A percentile compares a stretch with the other conserved stretches of the same genome.
These are phyloP conservation scores for Aspergillus versicolor DNA, from an alignment of 2,329 filamentous ascomycete species.

Conservation along the genomic window DNA sequence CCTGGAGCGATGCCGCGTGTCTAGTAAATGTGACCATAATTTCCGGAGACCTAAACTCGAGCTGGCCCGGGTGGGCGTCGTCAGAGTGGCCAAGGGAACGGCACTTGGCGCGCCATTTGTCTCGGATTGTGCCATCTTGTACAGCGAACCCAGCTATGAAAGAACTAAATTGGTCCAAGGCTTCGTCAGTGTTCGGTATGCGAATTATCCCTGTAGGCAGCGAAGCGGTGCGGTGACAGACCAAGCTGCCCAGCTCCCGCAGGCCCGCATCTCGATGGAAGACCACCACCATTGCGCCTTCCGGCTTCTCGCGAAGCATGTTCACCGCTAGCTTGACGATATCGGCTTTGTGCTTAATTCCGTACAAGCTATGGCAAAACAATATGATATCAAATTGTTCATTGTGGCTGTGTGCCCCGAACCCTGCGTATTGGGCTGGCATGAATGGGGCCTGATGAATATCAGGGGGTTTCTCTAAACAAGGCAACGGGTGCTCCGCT, in stretches of 20 bases:
- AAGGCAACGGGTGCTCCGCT: constrained; percentile 17
- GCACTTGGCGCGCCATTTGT: constrained; percentile 55
- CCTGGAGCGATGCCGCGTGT: constrained; percentile 44
- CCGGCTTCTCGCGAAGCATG: constrained; percentile 44
- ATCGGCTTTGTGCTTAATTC: constrained; percentile 50
- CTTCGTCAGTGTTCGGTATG: constrained; percentile 47
- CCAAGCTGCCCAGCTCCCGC: constrained; percentile 47
- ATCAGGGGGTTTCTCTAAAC: constrained; percentile 3
- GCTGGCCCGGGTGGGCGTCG: constrained; percentile 36
- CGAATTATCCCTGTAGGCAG: constrained; percentile 47
- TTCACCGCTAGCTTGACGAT: constrained; percentile 51
- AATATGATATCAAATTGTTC: constrained; percentile 56
- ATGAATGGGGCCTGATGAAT: constrained; percentile 11
- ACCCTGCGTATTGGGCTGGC: constrained; percentile 20
- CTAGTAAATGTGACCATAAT: constrained; percentile 53
- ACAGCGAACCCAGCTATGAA: constrained; percentile 52
- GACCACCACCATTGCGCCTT: constrained; percentile 46
- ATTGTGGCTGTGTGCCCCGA: constrained; percentile 13
- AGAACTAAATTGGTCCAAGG: constrained; percentile 51
- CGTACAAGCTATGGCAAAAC: constrained; percentile 66
- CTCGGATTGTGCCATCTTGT: constrained; percentile 34
- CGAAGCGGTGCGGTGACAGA: constrained; percentile 48
- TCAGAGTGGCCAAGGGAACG: constrained; percentile 44
- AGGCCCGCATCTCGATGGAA: constrained; percentile 54
- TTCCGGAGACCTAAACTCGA: constrained; percentile 52